A percentile compares a stretch with the other conserved stretches of the same genome.
phyloP scores from a whole-genome alignment of 2,329 filamentous ascomycete species.

The Fusarium sp. region DNA sequence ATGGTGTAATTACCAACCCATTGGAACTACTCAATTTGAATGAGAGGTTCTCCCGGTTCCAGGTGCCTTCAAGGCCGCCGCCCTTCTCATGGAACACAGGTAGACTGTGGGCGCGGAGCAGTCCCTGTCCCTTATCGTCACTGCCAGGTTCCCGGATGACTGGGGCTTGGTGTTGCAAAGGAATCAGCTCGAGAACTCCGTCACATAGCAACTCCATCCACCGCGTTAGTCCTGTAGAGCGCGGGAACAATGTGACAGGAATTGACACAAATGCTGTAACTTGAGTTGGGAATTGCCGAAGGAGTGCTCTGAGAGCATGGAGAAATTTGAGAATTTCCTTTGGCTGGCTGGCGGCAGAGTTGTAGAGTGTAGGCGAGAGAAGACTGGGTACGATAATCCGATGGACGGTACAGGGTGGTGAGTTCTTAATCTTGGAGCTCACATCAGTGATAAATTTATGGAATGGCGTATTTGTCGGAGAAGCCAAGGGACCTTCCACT shows the following conservation, averaged over 20 bases:
- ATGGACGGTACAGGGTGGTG: constrained; percentile 74
- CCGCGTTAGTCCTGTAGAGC: constrained; percentile 79
- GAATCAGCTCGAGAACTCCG: constrained; percentile 85
- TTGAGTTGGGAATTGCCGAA: constrained; percentile 74
- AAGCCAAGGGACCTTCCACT: constrained; percentile 51
- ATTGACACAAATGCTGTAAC: constrained; percentile 82
- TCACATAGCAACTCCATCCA: constrained; percentile 91
- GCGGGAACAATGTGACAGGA: constrained; percentile 83
- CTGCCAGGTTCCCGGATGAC: constrained; percentile 68
- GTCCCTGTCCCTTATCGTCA: constrained; percentile 82
- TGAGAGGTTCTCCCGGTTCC: constrained; percentile 85
- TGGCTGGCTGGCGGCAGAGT: constrained; percentile 76
- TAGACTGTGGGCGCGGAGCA: constrained; percentile 84
- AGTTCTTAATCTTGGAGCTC: constrained; percentile 67
- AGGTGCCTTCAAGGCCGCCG: constrained; percentile 77
- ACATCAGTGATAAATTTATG: constrained; percentile 72
- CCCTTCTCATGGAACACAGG: constrained; percentile 91
- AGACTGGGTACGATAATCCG: constrained; percentile 87
- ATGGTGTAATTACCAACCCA: constrained; percentile 88
- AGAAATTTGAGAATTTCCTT: constrained; percentile 83
- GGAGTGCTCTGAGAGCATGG: constrained; percentile 79
- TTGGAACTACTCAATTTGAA: constrained; percentile 86
- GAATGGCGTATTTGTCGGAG: constrained; percentile 59
- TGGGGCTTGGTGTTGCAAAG: constrained; percentile 71
- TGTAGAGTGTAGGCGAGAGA: constrained; percentile 88